phyloP scores from a whole-genome alignment of 805 yeast genomes.

The Candida adriatica region DNA sequence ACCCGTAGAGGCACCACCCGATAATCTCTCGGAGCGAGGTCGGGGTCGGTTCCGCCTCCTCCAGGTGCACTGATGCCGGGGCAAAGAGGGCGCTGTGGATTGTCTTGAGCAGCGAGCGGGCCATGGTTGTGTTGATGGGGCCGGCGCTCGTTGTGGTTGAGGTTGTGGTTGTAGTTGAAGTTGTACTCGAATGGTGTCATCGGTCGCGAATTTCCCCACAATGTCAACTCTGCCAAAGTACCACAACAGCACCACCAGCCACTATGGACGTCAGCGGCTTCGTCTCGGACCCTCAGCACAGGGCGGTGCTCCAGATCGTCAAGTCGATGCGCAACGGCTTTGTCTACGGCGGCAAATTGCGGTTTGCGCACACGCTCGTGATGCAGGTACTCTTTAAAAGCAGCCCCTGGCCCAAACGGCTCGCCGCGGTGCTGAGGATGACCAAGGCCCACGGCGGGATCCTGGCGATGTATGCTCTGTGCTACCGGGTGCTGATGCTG shows the following conservation, averaged over 20 bases:
- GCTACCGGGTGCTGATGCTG: conserved; percentile 37
- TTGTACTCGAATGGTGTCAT: too few relatives aligned
- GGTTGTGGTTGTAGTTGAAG: too few relatives aligned
- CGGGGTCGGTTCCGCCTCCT: too few relatives aligned
- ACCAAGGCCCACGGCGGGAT: conserved; percentile 50
- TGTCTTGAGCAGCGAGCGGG: too few relatives aligned
- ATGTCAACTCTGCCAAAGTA: too few relatives aligned
- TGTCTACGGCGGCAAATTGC: conserved; percentile 54
- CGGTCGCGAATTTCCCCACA: too few relatives aligned
- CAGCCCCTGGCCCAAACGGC: conserved; percentile 31
- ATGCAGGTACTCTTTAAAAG: conserved; percentile 44
- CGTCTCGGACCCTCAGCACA: conserved; percentile 28
- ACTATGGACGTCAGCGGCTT: conserved; percentile 19
- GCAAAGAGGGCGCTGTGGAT: too few relatives aligned
- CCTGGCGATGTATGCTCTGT: conserved; percentile 47
- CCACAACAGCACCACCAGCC: neutral
- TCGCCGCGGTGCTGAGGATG: conserved; percentile 40
- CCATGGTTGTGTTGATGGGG: too few relatives aligned
- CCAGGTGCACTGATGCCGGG: too few relatives aligned
- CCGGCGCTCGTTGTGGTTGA: too few relatives aligned
- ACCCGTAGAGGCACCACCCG: conserved; percentile 67
- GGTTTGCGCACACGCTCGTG: conserved; percentile 60
- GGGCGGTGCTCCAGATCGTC: conserved; percentile 29
- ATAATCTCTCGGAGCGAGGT: too few relatives aligned
- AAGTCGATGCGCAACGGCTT: conserved; percentile 37